Evolutionary conservation across 768 basidiomycete species (phyloP), one percentile per base, ranked within the genome.

Genomic region (Floccularia luteovirens): DNA sequence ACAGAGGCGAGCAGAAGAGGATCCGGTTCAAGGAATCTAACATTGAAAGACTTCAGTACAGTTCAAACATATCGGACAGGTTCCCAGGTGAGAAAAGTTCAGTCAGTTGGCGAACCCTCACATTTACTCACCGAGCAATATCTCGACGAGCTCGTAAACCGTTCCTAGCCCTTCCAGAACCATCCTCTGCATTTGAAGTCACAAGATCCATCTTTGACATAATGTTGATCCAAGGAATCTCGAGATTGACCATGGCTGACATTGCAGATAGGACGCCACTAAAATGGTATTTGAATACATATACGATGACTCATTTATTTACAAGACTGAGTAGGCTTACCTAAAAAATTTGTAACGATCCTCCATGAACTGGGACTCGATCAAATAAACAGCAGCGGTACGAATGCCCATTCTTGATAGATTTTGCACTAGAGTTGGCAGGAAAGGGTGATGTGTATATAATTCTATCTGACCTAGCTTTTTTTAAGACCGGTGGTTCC

Each of bases 171-270:
- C 75, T 74, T 44, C 73, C 67, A 7, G 72, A 62, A 31, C 73
- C 67, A 50, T 81, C 80, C 30, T 85, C 79, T 3, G 68, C 44
- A 49, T 75, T 79, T 1, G 67, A 59, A 0, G 77, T 89, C 33
- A 98, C 87, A 32, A 99, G 75, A 60, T 99, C 96, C 96, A 99
- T 98, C 62, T 99, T 99, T 31, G 90, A 94, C 88, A 99, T 91
- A 57, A 98, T 64, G 52, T 98, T 98, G 45, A 99, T 82, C 85
- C 91, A 93, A 1, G 93, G 92, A 24, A 96, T 80, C 55, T 97
- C 96, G 28, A 99, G 75, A 51, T 91, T 92, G 24, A 98, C 88
- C 96, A 99, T 99, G 21, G 94, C 92, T 25, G 90, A 92, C 96
- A 99, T 97, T 21, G 96, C 96, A 31, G 88, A 89, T 42, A 99